Evolutionary conservation across 768 basidiomycete genomes (phyloP).

Genomic region (Nevesoporus exiguus): DNA sequence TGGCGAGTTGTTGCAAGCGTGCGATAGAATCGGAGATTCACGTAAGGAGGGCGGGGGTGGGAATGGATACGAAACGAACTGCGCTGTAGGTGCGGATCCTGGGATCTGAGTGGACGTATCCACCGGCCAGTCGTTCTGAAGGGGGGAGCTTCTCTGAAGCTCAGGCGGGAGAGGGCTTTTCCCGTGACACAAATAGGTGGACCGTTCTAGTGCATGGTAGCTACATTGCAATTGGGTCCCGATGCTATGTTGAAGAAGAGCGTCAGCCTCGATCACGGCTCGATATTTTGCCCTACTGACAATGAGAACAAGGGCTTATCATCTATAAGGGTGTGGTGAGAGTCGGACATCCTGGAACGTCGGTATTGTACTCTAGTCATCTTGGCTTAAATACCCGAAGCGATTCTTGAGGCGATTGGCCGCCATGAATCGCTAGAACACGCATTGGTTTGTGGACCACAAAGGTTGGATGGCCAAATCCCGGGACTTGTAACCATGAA

Average conservation of each 20-base stretch:
- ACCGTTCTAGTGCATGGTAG: not conserved
- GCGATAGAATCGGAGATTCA: not conserved
- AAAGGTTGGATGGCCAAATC: slow-evolving; percentile 5
- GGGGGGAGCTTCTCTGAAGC: not conserved
- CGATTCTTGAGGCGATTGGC: slow-evolving; percentile 7
- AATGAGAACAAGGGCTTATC: not conserved
- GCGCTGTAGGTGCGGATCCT: not conserved
- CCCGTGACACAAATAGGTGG: not conserved
- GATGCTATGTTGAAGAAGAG: slow-evolving; percentile 3
- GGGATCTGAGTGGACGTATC: not conserved
- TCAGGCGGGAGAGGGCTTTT: not conserved
- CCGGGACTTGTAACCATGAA: not conserved
- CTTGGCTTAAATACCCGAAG: slow-evolving; percentile 9
- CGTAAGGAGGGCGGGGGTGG: not conserved
- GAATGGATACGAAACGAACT: not conserved
- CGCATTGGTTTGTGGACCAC: not conserved
- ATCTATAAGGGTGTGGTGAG: not conserved
- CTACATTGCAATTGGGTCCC: not conserved
- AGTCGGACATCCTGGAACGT: slow-evolving; percentile 8
- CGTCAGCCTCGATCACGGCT: slow-evolving; percentile 5
- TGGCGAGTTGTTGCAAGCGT: not conserved
- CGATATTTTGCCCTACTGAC: slow-evolving; percentile 12
- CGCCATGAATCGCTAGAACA: slow-evolving; percentile 4
- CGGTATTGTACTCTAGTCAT: not conserved
- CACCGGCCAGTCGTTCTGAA: not conserved